Conservation (phyloP, 768 basidiomycete species). For the Tylopilus vinaceipallidus region DNA sequence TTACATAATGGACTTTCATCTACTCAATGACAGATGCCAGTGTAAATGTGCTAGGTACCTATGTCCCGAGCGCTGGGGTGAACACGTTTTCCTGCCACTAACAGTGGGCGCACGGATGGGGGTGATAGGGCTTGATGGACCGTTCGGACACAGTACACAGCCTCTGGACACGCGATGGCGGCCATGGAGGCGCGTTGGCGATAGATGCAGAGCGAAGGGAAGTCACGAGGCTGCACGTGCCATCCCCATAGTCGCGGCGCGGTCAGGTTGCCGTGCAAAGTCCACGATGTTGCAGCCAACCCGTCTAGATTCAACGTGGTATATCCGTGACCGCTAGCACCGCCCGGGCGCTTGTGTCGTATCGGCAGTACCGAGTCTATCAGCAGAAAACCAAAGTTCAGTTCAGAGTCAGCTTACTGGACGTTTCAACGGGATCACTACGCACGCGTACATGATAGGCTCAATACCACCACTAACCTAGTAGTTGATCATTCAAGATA, state of each 20-base stretch:
- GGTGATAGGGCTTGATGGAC: neutral
- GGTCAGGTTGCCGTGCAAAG: neutral
- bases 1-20: too few relatives aligned
- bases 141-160: neutral
- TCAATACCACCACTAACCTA: too few relatives aligned
- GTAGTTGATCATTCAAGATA: slow-evolving; percentile 2
- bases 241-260: neutral
- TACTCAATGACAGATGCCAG: too few relatives aligned
- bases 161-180: neutral
- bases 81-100: too few relatives aligned
- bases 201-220: too few relatives aligned
- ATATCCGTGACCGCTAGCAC: neutral
- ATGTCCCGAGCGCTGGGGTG: too few relatives aligned
- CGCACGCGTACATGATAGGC: neutral
- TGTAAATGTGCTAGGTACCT: too few relatives aligned
- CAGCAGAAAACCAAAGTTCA: too few relatives aligned
- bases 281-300: slow-evolving; percentile 4
- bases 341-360: neutral
- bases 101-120: too few relatives aligned
- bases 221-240: too few relatives aligned
- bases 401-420: too few relatives aligned
- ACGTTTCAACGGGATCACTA: neutral
- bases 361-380: neutral
- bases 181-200: neutral
- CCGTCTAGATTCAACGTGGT: slow-evolving; percentile 7